Evolutionary conservation across 73 alveolate genomes (phyloP), one percentile per base, ranked within the genome.

Genomic region (Tetrahymena borealis): DNA sequence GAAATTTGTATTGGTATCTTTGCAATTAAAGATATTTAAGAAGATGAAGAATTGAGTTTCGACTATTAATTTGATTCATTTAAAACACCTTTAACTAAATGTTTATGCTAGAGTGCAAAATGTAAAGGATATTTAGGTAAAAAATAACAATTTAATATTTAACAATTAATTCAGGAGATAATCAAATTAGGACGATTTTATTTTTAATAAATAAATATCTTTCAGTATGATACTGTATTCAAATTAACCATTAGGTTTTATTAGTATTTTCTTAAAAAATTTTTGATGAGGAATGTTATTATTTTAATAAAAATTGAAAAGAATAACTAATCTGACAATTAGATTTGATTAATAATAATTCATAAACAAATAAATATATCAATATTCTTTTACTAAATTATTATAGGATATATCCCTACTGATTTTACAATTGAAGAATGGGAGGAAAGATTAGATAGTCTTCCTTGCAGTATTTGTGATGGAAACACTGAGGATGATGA

Each of bases 1-100:
- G 99, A 98, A 94, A 97, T 97, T 33, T 98, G 99, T 42, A 98
- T 98, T 11, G 99, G 99, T 20, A 98, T 98, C 78, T 98, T 98
- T 95, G 97, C 99, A 15, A 94, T 93, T 91, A 98, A 98, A 90
- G 99, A 98, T 93, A 98, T 98, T 35, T 33, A 97, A 31, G 99
- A 96, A 92, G 98, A 97, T 90, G 99, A 98, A 94, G 99, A 98
- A 94, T 94, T 98, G 11, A 97, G 99, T 90, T 98, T 98, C 91
- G 99, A 98, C 93, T 98, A 98, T 94, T 96, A 97, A 91, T 98
- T 98, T 93, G 99, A 98, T 97, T 95, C 97, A 91, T 97, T 94
- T 95, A 97, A 98, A 90, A 98, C 99, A 13, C 98, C 99, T 32
- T 97, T 97, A 93, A 98, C 99, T 40, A 97, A 96, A 94, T 98